Base-by-base conservation (phyloP, 495 filamentous ascomycete genomes). In the Daldinia vernicosa region DNA sequence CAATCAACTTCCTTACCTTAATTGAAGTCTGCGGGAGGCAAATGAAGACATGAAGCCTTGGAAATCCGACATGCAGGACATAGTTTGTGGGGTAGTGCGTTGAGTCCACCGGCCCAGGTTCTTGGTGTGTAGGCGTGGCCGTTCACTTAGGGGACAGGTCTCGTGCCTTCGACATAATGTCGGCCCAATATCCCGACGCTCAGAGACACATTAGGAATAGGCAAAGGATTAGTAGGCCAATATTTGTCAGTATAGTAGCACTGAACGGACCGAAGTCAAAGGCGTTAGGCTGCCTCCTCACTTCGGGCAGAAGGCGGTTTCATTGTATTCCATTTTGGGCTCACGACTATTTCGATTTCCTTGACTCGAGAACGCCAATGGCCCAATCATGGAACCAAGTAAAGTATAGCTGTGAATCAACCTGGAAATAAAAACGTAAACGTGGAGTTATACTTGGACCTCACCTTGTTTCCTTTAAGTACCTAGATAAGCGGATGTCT, bases 161-260 rank as follows among this genome's bases (percentile, higher is more conserved):
- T 32, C 37, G 27, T 50, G 17, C 51, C 39, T 50, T 37, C 14
- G 26, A 40, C 15, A 30, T 14, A 26, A n/a, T 57, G 15, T 19
- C 39, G 51, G 40, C 4, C 56, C 24, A 66, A 30, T 14, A 5
- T 51, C 43, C 56, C 57, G 68, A 40, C 12, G 6, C 15, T 35
- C 17, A 22, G 28, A 4, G 17, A 30, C 30, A 33, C 1, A 43
- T 37, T 27, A 26, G n/a, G 28, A 30, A 63, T 32, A 4, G 4
- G 24, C 52, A 19, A 27, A 32, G 17, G 22, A 39, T 0, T 51
- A 8, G n/a, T 55, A 5, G 22, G 14, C 4, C 8, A 47, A 43
- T 71, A 67, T 71, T 71, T 67, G 69, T 71, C 59, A 67, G 35
- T 43, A 17, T 30, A 53, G 17, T n/a, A 53, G 4, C 24, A 26